Evolutionary conservation across 2,329 filamentous ascomycete species (phyloP).

Genomic region (Akanthomyces dipterigenus): DNA sequence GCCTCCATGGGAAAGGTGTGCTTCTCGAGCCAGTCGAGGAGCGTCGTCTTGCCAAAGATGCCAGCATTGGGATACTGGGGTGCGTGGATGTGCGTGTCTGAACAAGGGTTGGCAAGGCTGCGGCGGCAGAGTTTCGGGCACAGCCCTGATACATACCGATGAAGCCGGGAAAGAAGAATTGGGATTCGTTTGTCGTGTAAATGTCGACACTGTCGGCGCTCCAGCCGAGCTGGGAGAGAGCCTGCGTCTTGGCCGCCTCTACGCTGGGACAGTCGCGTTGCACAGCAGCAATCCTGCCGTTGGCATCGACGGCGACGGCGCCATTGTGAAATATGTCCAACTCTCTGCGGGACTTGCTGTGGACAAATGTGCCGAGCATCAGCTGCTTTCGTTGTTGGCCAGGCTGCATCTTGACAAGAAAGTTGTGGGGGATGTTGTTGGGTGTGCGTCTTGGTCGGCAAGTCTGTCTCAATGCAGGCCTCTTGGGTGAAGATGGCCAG

Average conservation of each 20-base stretch:
- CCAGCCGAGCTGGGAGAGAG: slow-evolving; percentile 42
- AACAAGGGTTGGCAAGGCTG: neutral
- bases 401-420: slow-evolving; percentile 6
- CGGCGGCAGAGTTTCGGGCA: neutral
- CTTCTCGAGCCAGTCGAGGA: slow-evolving; percentile 86
- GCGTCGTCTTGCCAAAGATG: slow-evolving; percentile 86
- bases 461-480: neutral
- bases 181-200: slow-evolving; percentile 34
- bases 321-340: slow-evolving; percentile 46
- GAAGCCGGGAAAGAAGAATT: slow-evolving; percentile 82
- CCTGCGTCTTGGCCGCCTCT: slow-evolving; percentile 22
- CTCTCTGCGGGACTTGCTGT: slow-evolving; percentile 40
- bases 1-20: slow-evolving; percentile 94
- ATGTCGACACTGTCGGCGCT: slow-evolving; percentile 30
- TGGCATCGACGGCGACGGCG: slow-evolving; percentile 42
- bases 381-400: slow-evolving; percentile 33
- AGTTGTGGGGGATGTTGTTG: neutral
- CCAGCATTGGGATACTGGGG: slow-evolving; percentile 91
- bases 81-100: slow-evolving; percentile 93
- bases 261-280: slow-evolving; percentile 29
- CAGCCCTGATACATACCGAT: slow-evolving; percentile 48
- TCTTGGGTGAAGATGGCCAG: neutral
- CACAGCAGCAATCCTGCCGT: slow-evolving; percentile 45
- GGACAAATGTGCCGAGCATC: slow-evolving; percentile 50
- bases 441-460: neutral